Percentiles rank a stretch among this genome's conserved stretches.
phyloP scores from a whole-genome alignment of 1,139 yeast genomes.

The Blastobotrys raffinosifermentans region DNA sequence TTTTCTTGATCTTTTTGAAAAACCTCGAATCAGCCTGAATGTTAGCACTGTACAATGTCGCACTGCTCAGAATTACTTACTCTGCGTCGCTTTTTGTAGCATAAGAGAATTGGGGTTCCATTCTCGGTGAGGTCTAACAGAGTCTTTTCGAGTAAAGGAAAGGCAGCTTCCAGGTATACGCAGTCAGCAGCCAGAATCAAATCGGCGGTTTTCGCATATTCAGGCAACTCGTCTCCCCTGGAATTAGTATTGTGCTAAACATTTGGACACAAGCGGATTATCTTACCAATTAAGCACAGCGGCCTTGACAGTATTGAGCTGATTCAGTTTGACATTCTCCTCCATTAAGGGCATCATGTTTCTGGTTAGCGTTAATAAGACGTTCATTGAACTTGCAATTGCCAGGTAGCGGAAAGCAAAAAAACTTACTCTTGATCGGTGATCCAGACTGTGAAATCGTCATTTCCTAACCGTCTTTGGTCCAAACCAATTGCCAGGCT shows the following conservation, averaged over 20 bases:
- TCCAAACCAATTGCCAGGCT: constrained; percentile 34
- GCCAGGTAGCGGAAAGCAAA: no score
- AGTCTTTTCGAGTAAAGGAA: constrained; percentile 46
- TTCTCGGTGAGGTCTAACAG: constrained; percentile 39
- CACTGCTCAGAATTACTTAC: constrained; percentile 16
- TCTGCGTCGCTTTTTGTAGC: constrained; percentile 47
- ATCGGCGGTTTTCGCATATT: constrained; percentile 36
- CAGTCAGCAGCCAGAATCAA: constrained; percentile 52
- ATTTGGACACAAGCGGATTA: neutral
- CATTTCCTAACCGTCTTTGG: constrained; percentile 20
- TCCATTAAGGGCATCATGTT: constrained; percentile 43
- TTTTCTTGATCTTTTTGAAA: constrained; percentile 38
- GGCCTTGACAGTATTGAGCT: constrained; percentile 37
- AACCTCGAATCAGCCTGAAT: constrained; percentile 44
- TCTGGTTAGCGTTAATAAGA: constrained; percentile 13
- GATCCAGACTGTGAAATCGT: constrained; percentile 37
- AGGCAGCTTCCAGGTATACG: constrained; percentile 48
- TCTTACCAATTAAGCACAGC: constrained; percentile 41
- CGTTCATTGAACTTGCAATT: neutral
- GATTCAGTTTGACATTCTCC: constrained; percentile 39
- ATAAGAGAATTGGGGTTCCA: constrained; percentile 42
- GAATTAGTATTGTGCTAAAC: no score
- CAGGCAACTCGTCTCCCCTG: constrained; percentile 41
- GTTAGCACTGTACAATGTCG: constrained; percentile 9
- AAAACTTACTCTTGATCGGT: constrained; percentile 37